phyloP scores from a whole-genome alignment of 1,139 yeast genomes.

The Suhomyces kunorum region DNA sequence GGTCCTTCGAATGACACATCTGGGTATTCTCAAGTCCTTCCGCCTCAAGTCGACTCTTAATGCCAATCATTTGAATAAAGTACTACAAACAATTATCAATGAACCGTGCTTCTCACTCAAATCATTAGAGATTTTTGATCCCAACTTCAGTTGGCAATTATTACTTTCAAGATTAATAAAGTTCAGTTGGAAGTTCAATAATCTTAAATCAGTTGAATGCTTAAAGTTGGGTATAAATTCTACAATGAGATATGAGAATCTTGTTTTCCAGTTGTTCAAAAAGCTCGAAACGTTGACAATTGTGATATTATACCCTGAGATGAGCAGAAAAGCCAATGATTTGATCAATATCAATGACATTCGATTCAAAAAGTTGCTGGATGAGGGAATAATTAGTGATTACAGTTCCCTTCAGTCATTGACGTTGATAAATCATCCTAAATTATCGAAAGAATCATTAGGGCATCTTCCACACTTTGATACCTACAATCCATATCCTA shows the following conservation, averaged over 20 bases:
- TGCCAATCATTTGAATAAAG: constrained; percentile 24
- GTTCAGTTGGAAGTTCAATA: constrained; percentile 28
- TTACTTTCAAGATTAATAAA: constrained; percentile 29
- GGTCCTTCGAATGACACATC: constrained; percentile 20
- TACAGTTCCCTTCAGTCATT: constrained; percentile 22
- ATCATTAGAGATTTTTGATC: constrained; percentile 31
- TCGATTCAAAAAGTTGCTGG: constrained; percentile 16
- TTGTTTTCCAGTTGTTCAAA: constrained; percentile 32
- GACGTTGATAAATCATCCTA: constrained; percentile 32
- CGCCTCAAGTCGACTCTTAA: constrained; percentile 30
- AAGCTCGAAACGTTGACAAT: constrained; percentile 24
- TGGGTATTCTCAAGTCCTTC: constrained; percentile 23
- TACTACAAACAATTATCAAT: constrained; percentile 28
- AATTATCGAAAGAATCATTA: constrained; percentile 17
- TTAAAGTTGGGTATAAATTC: constrained; percentile 34
- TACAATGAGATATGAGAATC: constrained; percentile 24
- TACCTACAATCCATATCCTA: constrained; percentile 32
- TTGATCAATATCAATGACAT: constrained; percentile 26
- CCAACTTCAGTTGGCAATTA: constrained; percentile 27
- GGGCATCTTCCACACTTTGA: constrained; percentile 16
- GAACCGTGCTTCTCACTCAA: constrained; percentile 24
- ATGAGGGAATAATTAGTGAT: not conserved
- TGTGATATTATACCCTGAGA: constrained; percentile 17
- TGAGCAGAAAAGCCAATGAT: constrained; percentile 21
- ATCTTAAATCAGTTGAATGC: constrained; percentile 23